phyloP scores from a whole-genome alignment of 495 filamentous ascomycete genomes.

The Xylona heveae region DNA sequence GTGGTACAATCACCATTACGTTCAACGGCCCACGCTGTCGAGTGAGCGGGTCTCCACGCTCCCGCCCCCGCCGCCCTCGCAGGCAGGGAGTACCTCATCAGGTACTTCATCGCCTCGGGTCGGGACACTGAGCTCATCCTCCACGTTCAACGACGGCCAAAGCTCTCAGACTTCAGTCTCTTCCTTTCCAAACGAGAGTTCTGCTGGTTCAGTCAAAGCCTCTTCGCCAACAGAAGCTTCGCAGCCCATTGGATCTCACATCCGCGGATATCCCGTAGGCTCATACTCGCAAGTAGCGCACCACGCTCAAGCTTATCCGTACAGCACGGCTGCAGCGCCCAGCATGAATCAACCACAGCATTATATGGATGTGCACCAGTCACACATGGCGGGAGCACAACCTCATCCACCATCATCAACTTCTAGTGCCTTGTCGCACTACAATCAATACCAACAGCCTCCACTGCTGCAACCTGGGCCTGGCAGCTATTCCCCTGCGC shows the following conservation, averaged over 20 bases:
- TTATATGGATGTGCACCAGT: constrained; percentile 66
- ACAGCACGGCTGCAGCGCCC: constrained; percentile 31
- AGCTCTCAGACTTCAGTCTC: constrained; percentile 19
- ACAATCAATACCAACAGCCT: constrained; percentile 53
- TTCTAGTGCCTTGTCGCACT: constrained; percentile 48
- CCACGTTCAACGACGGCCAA: constrained; percentile 13
- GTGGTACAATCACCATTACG: constrained; percentile 55
- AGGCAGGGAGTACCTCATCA: constrained; percentile 34
- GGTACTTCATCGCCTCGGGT: constrained; percentile 48
- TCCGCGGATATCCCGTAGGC: no score
- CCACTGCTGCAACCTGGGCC: constrained; percentile 65
- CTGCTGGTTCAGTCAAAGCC: no score
- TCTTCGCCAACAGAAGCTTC: constrained; percentile 25
- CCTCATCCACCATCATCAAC: constrained; percentile 49
- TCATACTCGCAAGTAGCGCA: no score
- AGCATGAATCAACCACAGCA: constrained; percentile 71
- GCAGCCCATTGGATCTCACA: no score
- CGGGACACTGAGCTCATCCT: constrained; percentile 38
- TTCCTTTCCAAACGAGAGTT: constrained; percentile 4
- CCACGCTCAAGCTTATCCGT: no score
- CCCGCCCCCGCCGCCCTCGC: constrained; percentile 43
- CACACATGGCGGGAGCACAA: constrained; percentile 57
- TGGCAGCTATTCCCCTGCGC: constrained; percentile 39
- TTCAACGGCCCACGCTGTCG: constrained; percentile 42
- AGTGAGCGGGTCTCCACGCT: constrained; percentile 64